phyloP scores from a whole-genome alignment of 2,329 filamentous ascomycete species.

The Botrytis hyacinthi region DNA sequence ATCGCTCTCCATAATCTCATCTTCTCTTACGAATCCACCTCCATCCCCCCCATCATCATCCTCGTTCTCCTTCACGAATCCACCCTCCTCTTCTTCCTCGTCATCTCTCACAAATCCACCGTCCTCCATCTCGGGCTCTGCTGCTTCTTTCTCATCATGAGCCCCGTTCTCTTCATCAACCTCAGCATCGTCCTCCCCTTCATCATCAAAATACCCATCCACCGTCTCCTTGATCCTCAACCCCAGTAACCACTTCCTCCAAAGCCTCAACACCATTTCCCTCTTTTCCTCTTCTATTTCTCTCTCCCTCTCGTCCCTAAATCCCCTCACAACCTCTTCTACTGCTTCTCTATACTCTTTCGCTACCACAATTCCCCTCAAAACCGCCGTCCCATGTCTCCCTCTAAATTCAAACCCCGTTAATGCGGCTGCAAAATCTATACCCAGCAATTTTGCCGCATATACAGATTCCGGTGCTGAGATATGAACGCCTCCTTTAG shows the following conservation, averaged over 20 bases:
- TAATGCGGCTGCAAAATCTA: slow-evolving; percentile 88
- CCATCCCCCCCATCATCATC: neutral
- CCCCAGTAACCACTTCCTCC: slow-evolving; percentile 75
- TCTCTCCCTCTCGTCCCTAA: slow-evolving; percentile 65
- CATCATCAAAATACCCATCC: slow-evolving; percentile 34
- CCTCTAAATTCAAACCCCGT: slow-evolving; percentile 88
- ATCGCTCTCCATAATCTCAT: slow-evolving; percentile 43
- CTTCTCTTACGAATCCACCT: slow-evolving; percentile 26
- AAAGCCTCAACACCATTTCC: slow-evolving; percentile 61
- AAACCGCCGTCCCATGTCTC: slow-evolving; percentile 78
- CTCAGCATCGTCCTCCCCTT: slow-evolving; percentile 49
- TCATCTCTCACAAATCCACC: slow-evolving; percentile 26
- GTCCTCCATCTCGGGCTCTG: slow-evolving; percentile 67
- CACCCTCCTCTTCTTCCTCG: slow-evolving; percentile 47
- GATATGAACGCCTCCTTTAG: slow-evolving; percentile 75
- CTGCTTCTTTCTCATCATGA: slow-evolving; percentile 30
- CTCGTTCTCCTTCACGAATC: slow-evolving; percentile 25
- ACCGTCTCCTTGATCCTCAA: slow-evolving; percentile 50
- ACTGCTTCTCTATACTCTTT: slow-evolving; percentile 70
- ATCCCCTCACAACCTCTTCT: slow-evolving; percentile 62
- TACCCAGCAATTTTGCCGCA: slow-evolving; percentile 71
- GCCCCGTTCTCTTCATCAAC: slow-evolving; percentile 65
- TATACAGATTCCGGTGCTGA: slow-evolving; percentile 59
- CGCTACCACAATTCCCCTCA: slow-evolving; percentile 76
- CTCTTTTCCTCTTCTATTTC: slow-evolving; percentile 62